phyloP scores from a whole-genome alignment of 495 filamentous ascomycete genomes.

The Talaromyces liani region DNA sequence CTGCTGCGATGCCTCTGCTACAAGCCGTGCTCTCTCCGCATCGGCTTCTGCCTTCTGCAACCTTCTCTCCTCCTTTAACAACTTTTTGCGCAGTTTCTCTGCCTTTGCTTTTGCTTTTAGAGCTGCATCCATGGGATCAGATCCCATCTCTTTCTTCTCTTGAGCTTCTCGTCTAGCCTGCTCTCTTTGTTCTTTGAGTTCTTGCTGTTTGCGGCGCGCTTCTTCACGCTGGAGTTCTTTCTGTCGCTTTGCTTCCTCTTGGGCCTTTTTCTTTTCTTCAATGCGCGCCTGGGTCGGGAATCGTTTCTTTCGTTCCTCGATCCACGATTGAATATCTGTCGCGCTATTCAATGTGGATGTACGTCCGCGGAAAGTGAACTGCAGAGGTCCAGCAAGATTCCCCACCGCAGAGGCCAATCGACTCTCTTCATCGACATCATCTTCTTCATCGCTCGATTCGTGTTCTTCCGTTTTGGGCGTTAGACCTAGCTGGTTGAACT shows the following conservation, averaged over 20 bases:
- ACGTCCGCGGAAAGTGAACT: constrained; percentile 35
- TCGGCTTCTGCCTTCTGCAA: constrained; percentile 41
- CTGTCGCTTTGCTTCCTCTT: constrained; percentile 34
- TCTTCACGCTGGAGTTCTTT: constrained; percentile 22
- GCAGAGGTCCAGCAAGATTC: constrained; percentile 24
- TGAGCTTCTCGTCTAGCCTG: constrained; percentile 18
- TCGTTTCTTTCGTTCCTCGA: constrained; percentile 67
- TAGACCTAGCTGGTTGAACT: constrained; percentile 71
- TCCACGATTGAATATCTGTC: constrained; percentile 71
- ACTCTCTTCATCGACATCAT: constrained; percentile 63
- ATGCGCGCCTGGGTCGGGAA: constrained; percentile 67
- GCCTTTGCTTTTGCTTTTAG: constrained; percentile 40
- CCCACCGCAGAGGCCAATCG: constrained; percentile 30
- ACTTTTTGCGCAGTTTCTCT: constrained; percentile 39
- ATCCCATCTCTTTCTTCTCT: constrained; percentile 20
- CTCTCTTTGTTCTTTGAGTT: constrained; percentile 19
- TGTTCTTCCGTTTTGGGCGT: constrained; percentile 67
- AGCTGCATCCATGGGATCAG: constrained; percentile 27
- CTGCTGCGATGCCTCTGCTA: constrained; percentile 27
- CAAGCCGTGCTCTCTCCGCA: constrained; percentile 34
- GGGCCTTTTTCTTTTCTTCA: constrained; percentile 40
- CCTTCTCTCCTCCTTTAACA: constrained; percentile 40
- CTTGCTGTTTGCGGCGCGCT: constrained; percentile 23
- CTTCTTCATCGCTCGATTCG: constrained; percentile 61
- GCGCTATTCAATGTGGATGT: constrained; percentile 43